phyloP scores from a whole-genome alignment of 176 grass and related monocot genomes.

The Oryza officinalis region DNA sequence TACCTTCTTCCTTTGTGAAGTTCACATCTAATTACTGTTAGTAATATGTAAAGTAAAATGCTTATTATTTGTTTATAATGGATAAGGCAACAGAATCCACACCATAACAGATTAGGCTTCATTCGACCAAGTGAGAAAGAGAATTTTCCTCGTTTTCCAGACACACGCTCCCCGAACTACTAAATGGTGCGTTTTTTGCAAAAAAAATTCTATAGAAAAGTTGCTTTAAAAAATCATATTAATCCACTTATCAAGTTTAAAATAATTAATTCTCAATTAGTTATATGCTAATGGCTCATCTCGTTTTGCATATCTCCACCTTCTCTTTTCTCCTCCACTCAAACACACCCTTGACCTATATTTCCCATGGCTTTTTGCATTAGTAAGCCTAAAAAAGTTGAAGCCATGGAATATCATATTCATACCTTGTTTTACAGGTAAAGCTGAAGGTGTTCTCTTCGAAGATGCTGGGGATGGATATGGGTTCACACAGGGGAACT shows the following conservation, averaged over 20 bases:
- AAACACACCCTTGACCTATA: background rate
- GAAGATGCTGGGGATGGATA: conserved; percentile 96
- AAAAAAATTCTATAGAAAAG: no score
- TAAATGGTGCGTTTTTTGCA: no score
- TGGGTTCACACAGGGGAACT: conserved; percentile 64
- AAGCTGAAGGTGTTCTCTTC: conserved; percentile 81
- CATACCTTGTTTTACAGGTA: conserved; percentile 53
- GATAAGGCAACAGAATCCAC: background rate
- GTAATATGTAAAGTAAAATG: background rate
- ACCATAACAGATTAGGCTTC: background rate
- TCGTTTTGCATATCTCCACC: no score
- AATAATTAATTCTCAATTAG: no score
- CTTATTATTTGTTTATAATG: background rate
- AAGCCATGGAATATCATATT: background rate
- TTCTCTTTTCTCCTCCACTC: no score
- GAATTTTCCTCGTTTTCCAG: no score
- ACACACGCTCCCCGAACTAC: no score
- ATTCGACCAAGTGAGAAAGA: no score
- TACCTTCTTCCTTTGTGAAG: background rate
- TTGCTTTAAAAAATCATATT: no score
- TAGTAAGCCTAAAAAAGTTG: background rate
- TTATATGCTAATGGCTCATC: no score
- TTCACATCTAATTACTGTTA: conserved; percentile 12
- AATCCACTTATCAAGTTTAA: no score
- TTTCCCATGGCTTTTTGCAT: background rate